Percentiles rank a stretch among this genome's conserved stretches.
Evolutionary conservation across 2,329 filamentous ascomycete species (phyloP).

Genomic region (Claviceps sp.): DNA sequence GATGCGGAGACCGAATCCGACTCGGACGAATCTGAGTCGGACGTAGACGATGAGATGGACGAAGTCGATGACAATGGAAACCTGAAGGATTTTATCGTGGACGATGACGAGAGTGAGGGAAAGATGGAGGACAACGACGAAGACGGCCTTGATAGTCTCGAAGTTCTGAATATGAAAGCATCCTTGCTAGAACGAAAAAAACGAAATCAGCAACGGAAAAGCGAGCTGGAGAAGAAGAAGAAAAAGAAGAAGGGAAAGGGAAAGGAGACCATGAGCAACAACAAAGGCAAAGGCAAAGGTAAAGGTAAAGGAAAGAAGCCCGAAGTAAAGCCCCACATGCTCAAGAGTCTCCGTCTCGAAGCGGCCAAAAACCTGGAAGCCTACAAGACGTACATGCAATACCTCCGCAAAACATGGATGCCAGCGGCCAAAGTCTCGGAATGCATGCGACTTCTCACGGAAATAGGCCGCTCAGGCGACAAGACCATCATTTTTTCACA

Average conservation of each 20-base stretch:
- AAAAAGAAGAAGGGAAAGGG: not conserved
- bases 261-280: slow-evolving; percentile 8
- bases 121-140: slow-evolving; percentile 8
- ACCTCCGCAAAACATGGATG: slow-evolving; percentile 55
- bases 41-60: slow-evolving; percentile 19
- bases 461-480: slow-evolving; percentile 46
- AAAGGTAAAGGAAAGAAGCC: slow-evolving; percentile 28
- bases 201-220: not conserved
- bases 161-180: slow-evolving; percentile 9
- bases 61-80: slow-evolving; percentile 18
- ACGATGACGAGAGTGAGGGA: slow-evolving; percentile 22
- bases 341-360: slow-evolving; percentile 53
- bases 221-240: not conserved
- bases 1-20: slow-evolving; percentile 21
- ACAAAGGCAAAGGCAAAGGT: slow-evolving; percentile 16
- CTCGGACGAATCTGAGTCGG: not conserved
- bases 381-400: slow-evolving; percentile 55
- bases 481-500: slow-evolving; percentile 69
- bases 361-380: slow-evolving; percentile 49
- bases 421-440: slow-evolving; percentile 74
- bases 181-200: not conserved
- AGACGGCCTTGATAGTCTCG: slow-evolving; percentile 8
- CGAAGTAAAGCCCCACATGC: slow-evolving; percentile 37
- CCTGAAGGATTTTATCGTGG: slow-evolving; percentile 19
- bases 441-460: slow-evolving; percentile 58